Base-by-base conservation (phyloP, 2,329 filamentous ascomycete genomes). In the Botrytis pseudocinerea region DNA sequence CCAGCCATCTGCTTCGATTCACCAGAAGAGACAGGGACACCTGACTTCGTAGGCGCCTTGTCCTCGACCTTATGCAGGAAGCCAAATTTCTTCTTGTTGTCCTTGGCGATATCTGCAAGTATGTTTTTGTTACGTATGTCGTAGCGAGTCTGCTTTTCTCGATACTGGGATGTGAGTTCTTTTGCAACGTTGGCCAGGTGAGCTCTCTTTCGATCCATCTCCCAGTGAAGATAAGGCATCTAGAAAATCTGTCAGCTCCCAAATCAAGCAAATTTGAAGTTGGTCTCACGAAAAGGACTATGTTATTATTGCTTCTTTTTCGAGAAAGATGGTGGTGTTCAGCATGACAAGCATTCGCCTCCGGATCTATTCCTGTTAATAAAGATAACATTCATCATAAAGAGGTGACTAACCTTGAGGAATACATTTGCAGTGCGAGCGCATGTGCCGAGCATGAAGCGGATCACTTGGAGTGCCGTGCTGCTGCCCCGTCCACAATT, bases 241-340 rank as follows among this genome's bases (percentile, higher is more conserved):
- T 51, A 12, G 4, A n/a, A 51, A 51, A n/a, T 1, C 25, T 14
- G 10, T 51, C 48, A 51, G 25, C 4, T n/a, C 10, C 4, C 25
- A 1, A n/a, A 51, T 14, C 12, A n/a, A 51, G 0, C 1, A 25
- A 14, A 2, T 14, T 0, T n/a, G 4, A 2, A n/a, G 1, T n/a
- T 7, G 10, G 20, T 51, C 48, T 51, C 14, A 51, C 48, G 12
- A 51, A n/a, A 51, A 51, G 48, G 48, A 51, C 48, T 14, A 51
- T 51, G n/a, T 51, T 51, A 14, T n/a, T 51, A n/a, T 51, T 51
- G 10, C 22, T 51, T 6, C 22, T 25, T 6, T 51, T 51, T 0
- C 0, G 10, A 51, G 48, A 14, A 51, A 1, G 0, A 51, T 51
- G 10, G 10, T 14, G 22, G 25, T 51, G 0, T 51, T n/a, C 25